Conservation (phyloP, 257 asterid species). For the Catharanthus roseus region DNA sequence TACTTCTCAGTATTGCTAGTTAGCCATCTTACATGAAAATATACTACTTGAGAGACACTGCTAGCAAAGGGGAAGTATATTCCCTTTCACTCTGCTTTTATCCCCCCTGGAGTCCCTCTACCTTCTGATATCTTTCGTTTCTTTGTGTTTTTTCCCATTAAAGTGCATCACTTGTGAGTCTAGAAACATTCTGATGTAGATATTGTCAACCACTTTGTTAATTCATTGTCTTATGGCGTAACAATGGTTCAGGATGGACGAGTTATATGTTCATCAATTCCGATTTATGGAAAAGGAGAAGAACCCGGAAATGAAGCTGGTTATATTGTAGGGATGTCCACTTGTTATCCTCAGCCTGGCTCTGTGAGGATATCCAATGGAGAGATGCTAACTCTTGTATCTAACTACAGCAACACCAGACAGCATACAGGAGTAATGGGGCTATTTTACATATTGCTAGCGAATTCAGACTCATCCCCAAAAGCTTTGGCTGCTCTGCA, state of each 20-base stretch:
- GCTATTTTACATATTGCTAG: slow-evolving; percentile 66
- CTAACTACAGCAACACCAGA: slow-evolving; percentile 53
- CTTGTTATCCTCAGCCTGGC: slow-evolving; percentile 81
- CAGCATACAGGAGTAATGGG: slow-evolving; percentile 90
- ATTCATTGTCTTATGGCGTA: slow-evolving; percentile 5
- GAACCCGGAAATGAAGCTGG: slow-evolving; percentile 87
- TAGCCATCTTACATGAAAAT: background rate
- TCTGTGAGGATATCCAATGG: slow-evolving; percentile 65
- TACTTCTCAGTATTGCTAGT: background rate
- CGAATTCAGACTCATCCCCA: slow-evolving; percentile 43
- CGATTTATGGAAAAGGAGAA: slow-evolving; percentile 63
- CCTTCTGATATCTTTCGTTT: no score
- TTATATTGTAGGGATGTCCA: slow-evolving; percentile 79
- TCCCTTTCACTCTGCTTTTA: background rate
- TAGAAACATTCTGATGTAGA: background rate
- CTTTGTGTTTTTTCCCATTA: background rate
- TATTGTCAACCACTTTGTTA: background rate
- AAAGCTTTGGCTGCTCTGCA: slow-evolving; percentile 18
- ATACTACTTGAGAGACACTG: background rate
- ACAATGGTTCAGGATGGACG: slow-evolving; percentile 53
- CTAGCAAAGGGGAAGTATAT: background rate
- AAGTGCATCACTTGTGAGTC: background rate
- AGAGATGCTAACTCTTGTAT: slow-evolving; percentile 55
- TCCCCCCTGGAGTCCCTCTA: no score
- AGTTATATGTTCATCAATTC: slow-evolving; percentile 62